Evolutionary conservation across 2,329 filamentous ascomycete species (phyloP), one percentile per base, ranked within the genome.

Genomic region (Myriangium duriaei): DNA sequence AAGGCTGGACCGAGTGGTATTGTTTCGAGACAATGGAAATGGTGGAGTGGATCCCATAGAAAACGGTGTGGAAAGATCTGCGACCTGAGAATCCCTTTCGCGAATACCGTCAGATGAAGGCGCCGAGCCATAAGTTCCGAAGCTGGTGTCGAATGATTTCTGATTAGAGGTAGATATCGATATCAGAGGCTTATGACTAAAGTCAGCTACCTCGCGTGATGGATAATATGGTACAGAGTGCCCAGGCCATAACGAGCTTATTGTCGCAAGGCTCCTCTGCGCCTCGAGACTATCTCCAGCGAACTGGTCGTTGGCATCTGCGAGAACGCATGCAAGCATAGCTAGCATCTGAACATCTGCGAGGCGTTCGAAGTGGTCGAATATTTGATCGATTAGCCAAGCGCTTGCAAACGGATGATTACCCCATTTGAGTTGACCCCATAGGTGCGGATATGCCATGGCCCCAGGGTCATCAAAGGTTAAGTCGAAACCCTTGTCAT

Each of bases 331-430:
- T 3, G 74, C 73, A 26, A 79, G 55, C 68, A 75, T 74, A n/a
- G 72, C 75, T 21, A 79, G 62, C 70, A 77, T 76, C 50, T 79
- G 74, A 1, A 74, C 60, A 51, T 79, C 73, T n/a, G 69, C 74
- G 24, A 68, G 60, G 6, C 55, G 58, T 49, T 79, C 74, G 42
- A 74, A 78, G 52, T 76, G 65, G 7, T 69, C 61, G 41, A 79
- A 73, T 35, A 78, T 57, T 11, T 67, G 61, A 11, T 69, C 64
- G 24, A 77, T 63, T 13, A 78, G 59, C 67, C 71, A 76, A 14
- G 59, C 57, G 29, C 59, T 58, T 11, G 68, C 72, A 34, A 77
- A 61, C 4, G 71, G 64, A 57, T 75, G 69, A 39, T 68, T 59
- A 5, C 69, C 71, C 71, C 72, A 76, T 48, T 67, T 67, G 30